A percentile compares a stretch with the other conserved stretches of the same genome.
Evolutionary conservation across 2,329 filamentous ascomycete genomes (phyloP).

Genomic region (Paecilomyces sp.): DNA sequence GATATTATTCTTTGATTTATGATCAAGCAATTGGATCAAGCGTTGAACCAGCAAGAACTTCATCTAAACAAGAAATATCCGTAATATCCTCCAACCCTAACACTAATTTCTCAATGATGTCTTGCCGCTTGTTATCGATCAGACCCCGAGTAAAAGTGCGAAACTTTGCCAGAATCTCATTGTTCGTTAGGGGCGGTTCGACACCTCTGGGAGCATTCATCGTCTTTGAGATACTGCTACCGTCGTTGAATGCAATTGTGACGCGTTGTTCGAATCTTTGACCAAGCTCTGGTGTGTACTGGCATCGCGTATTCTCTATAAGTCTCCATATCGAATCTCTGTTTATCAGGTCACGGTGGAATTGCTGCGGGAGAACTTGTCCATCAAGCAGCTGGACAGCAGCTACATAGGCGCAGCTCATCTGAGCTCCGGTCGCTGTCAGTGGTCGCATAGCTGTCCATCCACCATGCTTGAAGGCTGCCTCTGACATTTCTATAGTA

Average conservation of each 20-base stretch:
- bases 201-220: conserved; percentile 22
- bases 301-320: conserved; percentile 21
- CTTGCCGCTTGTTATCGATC: conserved; percentile 19
- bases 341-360: conserved; percentile 22
- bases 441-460: conserved; percentile 28
- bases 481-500: conserved; percentile 29
- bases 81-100: conserved; percentile 20
- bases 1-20: not conserved
- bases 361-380: conserved; percentile 28
- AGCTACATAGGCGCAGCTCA: conserved; percentile 29
- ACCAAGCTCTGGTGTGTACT: conserved; percentile 8
- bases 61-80: conserved; percentile 14
- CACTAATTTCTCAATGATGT: conserved; percentile 21
- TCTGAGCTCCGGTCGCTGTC: conserved; percentile 31
- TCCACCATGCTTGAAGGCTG: conserved; percentile 29
- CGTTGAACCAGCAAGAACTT: conserved; percentile 6
- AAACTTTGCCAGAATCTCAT: conserved; percentile 32
- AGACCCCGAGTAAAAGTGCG: conserved; percentile 19
- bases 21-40: conserved; percentile 3
- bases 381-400: conserved; percentile 32
- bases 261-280: conserved; percentile 9
- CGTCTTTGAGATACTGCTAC: conserved; percentile 8
- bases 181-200: conserved; percentile 25
- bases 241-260: conserved; percentile 16
- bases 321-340: conserved; percentile 30